Percentiles rank a stretch among this genome's conserved stretches.
Evolutionary conservation across 2,329 filamentous ascomycete genomes (phyloP).

Genomic region (Aspergillus calidoustus): DNA sequence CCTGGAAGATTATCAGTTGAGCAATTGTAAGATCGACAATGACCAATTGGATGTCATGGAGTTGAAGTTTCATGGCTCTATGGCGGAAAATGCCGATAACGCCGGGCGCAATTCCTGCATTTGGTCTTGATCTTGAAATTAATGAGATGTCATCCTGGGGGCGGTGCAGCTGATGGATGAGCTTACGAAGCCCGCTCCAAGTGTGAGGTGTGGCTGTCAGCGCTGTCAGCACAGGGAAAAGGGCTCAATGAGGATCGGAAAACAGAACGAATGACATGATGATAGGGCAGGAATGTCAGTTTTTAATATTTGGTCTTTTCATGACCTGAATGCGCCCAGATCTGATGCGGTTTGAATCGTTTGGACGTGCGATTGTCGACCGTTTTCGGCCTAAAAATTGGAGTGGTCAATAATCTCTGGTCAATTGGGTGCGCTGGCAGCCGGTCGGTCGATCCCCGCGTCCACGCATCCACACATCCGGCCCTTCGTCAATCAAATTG

Average conservation of each 20-base stretch:
- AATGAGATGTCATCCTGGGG: neutral
- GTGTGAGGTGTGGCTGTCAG: neutral
- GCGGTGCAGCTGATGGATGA: neutral
- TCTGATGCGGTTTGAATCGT: neutral
- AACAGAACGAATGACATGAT: neutral
- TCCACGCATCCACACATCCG: conserved; percentile 1
- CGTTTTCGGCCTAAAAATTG: conserved; percentile 1
- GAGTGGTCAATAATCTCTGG: neutral
- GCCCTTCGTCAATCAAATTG: conserved; percentile 10
- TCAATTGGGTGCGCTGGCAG: neutral
- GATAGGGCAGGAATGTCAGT: neutral
- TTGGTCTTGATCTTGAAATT: neutral
- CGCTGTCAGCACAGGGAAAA: neutral
- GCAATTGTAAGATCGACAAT: neutral
- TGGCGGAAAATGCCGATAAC: neutral
- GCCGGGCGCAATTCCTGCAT: neutral
- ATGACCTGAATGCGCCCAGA: neutral
- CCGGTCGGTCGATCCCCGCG: conserved; percentile 12
- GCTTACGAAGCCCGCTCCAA: neutral
- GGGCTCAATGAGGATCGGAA: neutral
- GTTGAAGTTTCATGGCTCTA: neutral
- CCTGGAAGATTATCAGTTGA: neutral
- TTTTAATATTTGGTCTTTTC: neutral
- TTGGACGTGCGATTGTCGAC: neutral
- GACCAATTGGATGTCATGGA: neutral